Evolutionary conservation across 768 basidiomycete genomes (phyloP), one percentile per base, ranked within the genome.

Genomic region (Leccinum olivaceopallidum): DNA sequence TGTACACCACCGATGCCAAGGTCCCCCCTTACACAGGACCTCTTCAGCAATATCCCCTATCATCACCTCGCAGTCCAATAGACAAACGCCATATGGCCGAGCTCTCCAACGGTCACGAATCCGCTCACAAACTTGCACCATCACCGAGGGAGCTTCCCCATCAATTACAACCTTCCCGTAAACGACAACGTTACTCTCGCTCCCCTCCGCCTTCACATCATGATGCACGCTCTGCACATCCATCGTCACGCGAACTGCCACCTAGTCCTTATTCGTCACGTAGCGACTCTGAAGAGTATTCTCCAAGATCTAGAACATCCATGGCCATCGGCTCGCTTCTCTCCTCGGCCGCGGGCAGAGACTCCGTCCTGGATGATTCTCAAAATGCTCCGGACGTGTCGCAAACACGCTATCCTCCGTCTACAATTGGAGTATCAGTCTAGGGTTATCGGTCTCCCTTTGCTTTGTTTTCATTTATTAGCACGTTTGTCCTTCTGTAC

Each of bases 241-340:
- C 62, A 58, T 66, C 60, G 39, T 81, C 67, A 77, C 80, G 69
- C 65, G 81, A 87, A 63, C 78, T 87, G 13, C 87, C 89, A 2
- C 88, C 87, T 4, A 90, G 89, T 7, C 88, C 90, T 2, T 89
- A 88, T 26, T 88, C 88, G 16, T 84, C 87, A 14, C 82, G 84
- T 39, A 87, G 87, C 60, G 83, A 85, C 59, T 86, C 87, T 16
- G 83, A 83, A 53, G 85, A 85, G 63, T 87, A 83, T 66, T 90
- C 89, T 1, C 88, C 89, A 49, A 83, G 86, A 53, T 85, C 88
- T 57, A 80, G 86, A 58, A 84, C 83, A 16, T 86, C 87, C 39
- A 92, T 92, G 90, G 85, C 88, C 49, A 92, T 93, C 65, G 89
- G 87, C 28, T 89, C 89, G 1, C 75, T 93, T 32, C 80, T 91